Evolutionary conservation across 306 rosid genomes (phyloP).

Genomic region (Chamaecrista fasciculata): DNA sequence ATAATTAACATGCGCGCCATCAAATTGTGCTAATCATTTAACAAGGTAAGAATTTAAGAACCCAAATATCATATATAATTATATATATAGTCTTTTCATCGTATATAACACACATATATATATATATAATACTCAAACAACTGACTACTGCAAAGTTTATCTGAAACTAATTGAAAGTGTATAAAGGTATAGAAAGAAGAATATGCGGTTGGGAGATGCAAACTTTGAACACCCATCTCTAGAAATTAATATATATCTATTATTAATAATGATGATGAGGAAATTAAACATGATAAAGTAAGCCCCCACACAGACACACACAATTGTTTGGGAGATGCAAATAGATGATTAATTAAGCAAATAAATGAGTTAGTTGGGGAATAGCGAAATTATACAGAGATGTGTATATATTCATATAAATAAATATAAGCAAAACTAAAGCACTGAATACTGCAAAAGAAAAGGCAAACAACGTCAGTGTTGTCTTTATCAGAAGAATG

Average conservation of each 20-base stretch:
- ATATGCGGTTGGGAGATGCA: slow-evolving; percentile 7
- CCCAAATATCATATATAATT: too few relatives aligned
- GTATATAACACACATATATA: neutral
- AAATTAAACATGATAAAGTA: too few relatives aligned
- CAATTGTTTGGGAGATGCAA: slow-evolving; percentile 43
- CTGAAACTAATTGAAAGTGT: neutral
- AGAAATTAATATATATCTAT: slow-evolving; percentile 5
- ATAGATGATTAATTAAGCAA: slow-evolving; percentile 1
- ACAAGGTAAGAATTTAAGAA: neutral
- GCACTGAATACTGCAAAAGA: slow-evolving; percentile 35
- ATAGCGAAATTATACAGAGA: too few relatives aligned
- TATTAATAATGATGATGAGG: too few relatives aligned
- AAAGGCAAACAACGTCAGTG: slow-evolving; percentile 45
- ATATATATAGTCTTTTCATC: neutral
- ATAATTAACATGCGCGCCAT: too few relatives aligned
- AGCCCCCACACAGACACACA: slow-evolving; percentile 34
- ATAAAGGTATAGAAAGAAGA: neutral
- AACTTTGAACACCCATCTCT: slow-evolving; percentile 29
- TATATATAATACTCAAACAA: neutral
- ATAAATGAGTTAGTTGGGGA: slow-evolving; percentile 15
- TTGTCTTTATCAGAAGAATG: slow-evolving; percentile 31
- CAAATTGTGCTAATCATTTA: too few relatives aligned
- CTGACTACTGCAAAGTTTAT: neutral
- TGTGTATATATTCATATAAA: too few relatives aligned
- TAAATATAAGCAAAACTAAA: slow-evolving; percentile 32